phyloP scores from a whole-genome alignment of 23 red algal genomes.

The Cyanidioschyzon merolae region DNA sequence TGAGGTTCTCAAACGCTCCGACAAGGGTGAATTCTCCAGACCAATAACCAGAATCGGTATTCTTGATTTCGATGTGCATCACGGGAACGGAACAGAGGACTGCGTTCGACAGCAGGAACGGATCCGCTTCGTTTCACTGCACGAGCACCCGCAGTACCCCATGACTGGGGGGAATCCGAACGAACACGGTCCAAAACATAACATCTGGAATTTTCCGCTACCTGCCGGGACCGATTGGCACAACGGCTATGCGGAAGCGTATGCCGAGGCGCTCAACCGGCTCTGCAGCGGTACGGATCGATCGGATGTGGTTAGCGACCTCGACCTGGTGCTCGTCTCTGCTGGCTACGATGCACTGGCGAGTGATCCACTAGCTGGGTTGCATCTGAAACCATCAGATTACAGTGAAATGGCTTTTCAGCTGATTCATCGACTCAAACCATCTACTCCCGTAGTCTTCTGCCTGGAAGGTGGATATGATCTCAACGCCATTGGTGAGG shows the following conservation, averaged over 20 bases:
- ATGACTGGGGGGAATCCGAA: constrained; percentile 37
- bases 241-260: constrained; percentile 38
- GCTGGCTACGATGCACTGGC: constrained; percentile 90
- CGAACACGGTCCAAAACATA: constrained; percentile 33
- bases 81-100: constrained; percentile 87
- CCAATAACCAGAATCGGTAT: constrained; percentile 42
- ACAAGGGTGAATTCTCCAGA: not conserved
- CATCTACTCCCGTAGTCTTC: constrained; percentile 47
- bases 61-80: constrained; percentile 94
- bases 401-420: constrained; percentile 44
- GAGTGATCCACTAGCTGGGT: constrained; percentile 61
- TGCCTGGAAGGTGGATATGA: constrained; percentile 94
- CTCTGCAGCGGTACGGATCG: constrained; percentile 38
- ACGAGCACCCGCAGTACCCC: constrained; percentile 89
- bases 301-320: constrained; percentile 4
- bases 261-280: constrained; percentile 23
- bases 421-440: constrained; percentile 36
- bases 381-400: constrained; percentile 57
- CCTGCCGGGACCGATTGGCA: constrained; percentile 24
- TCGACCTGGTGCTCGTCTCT: constrained; percentile 62
- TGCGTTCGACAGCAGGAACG: constrained; percentile 25
- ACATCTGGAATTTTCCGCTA: constrained; percentile 68
- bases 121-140: constrained; percentile 46
- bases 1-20: constrained; percentile 34
- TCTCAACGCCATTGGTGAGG: constrained; percentile 16